Conservation (phyloP, 768 basidiomycete species). For the Leccinum pellstonianum region DNA sequence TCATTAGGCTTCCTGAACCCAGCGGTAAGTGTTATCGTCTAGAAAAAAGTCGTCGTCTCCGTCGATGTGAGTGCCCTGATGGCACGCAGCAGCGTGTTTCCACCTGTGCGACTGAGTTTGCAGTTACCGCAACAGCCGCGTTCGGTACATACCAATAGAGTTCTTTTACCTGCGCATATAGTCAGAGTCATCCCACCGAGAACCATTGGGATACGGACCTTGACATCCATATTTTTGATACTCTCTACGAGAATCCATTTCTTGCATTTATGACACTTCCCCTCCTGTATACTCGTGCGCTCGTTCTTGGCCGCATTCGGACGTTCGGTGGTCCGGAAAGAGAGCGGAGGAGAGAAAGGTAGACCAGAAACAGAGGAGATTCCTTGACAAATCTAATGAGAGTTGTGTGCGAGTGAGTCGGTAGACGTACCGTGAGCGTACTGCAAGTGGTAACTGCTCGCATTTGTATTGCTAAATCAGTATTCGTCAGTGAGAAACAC, state of each 20-base stretch:
- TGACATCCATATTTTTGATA: slow-evolving; percentile 69
- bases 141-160: slow-evolving; percentile 64
- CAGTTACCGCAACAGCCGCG: background rate
- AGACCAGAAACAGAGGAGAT: slow-evolving; percentile 65
- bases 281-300: slow-evolving; percentile 57
- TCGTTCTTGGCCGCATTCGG: slow-evolving; percentile 56
- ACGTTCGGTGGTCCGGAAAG: slow-evolving; percentile 52
- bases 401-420: background rate
- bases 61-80: slow-evolving; percentile 52
- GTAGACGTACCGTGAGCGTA: slow-evolving; percentile 63
- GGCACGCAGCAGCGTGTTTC: slow-evolving; percentile 82
- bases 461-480: slow-evolving; percentile 5
- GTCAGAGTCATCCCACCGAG: background rate
- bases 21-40: slow-evolving; percentile 46
- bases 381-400: slow-evolving; percentile 40
- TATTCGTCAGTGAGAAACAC: background rate
- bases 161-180: slow-evolving; percentile 57
- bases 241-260: slow-evolving; percentile 75
- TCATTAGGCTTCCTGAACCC: slow-evolving; percentile 18
- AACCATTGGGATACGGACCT: slow-evolving; percentile 40
- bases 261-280: slow-evolving; percentile 74
- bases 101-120: slow-evolving; percentile 46
- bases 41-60: slow-evolving; percentile 61
- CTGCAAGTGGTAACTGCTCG: slow-evolving; percentile 75
- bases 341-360: slow-evolving; percentile 76